Base-by-base conservation (phyloP, 495 filamentous ascomycete genomes). In the Talaromyces borbonicus region DNA sequence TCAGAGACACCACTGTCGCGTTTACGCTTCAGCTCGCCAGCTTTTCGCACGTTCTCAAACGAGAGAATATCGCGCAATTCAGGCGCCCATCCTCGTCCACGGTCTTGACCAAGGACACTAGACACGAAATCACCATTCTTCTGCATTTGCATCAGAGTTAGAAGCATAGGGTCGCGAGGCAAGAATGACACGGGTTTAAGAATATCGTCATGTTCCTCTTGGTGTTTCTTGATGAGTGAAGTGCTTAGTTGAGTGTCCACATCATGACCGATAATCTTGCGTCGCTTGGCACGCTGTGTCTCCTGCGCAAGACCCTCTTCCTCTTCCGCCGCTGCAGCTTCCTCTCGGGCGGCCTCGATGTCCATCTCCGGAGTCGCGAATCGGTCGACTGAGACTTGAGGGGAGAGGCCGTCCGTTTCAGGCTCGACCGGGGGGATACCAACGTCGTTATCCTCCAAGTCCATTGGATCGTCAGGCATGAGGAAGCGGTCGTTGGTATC, bases 1-100 rank as follows among this genome's bases (percentile, higher is more conserved):
- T 90, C 87, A 25, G 84, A 83, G 43, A 93, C 76, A 8, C 87
- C 90, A 52, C 80, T 87, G 59, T 94, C 92, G 30, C 92, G 81
- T 73, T 98, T 98, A 44, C 93, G 70, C 76, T 97, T 98, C 37
- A 92, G 72, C 30, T 92, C 87, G 37, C 85, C 83, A 9, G 81
- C 73, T 38, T 77, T 79, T 46, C 81, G 78, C 14, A 95, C 77
- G 8, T 83, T 75, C 48, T 90, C 86, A 25, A 96, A 70, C 26
- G 87, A 90, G 19, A 96, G 62, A 43, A 98, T 73, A 7, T 80
- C 85, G 49, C 86, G 81, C 5, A 98, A 75, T 62, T 98, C 92
- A 3, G 90, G 92, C 9, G 92, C 92, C 87, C 86, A 94, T 19
- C 75, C 79, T 50, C 73, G 74, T 44, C 80, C 83, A 48, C 85